Evolutionary conservation across 1,284 basidiomycete genomes (phyloP), one percentile per base, ranked within the genome.

Genomic region (Puccinia sorghi): DNA sequence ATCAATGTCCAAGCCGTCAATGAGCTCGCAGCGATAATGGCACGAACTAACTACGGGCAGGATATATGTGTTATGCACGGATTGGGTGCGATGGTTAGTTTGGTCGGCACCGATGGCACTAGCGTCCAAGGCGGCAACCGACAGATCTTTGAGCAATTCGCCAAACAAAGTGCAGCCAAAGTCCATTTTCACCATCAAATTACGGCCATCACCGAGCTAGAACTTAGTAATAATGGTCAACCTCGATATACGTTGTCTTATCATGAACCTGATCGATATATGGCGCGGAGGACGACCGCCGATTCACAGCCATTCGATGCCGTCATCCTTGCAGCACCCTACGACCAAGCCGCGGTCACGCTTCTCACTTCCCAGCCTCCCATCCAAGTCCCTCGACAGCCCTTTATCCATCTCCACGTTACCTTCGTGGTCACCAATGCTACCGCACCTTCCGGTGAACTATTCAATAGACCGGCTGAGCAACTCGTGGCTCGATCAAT

Each of bases 31-130:
- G 93, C 93, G 80, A 91, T 90, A 2, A 89, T 90, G 4, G 93
- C 93, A 9, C 88, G 94, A 22, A 93, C 94, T 63, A 98, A 97
- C 84, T 95, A 95, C 83, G 93, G 90, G 32, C 81, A 92, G 87
- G 89, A 94, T 83, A 88, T 90, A 25, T 87, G 90, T 82, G 82
- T 86, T 32, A 91, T 98, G 8, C 93, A 97, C 82, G 93, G 89
- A 0, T 86, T 98, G 25, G 93, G 90, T 72, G 92, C 91, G 0
- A 84, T 89, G 20, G 88, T 88, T 76, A 91, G 90, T 9, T 87
- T 97, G 85, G 93, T 93, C 1, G 88, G 93, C 0, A 86, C 84
- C 0, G 90, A 90, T 6, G 93, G 93, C 0, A 86, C 86, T 0
- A 87, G 88, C 17, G 88, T 97, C 67, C 85, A 87, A 80, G 90